Evolutionary conservation across 1,139 yeast species (phyloP), one percentile per base, ranked within the genome.

Genomic region (Maudiozyma humilis): DNA sequence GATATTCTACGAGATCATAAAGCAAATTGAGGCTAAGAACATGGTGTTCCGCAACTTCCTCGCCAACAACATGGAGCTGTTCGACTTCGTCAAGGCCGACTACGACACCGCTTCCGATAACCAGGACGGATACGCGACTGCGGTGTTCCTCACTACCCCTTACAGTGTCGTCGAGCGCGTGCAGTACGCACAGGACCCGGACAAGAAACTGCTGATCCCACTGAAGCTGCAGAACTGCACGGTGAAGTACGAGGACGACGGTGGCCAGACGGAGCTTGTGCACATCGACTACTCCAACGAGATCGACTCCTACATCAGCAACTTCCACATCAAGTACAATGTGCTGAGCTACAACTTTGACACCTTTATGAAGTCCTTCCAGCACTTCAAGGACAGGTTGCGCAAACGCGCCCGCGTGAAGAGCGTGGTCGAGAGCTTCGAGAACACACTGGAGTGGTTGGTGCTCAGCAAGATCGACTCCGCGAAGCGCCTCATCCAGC

Each of bases 1-100:
- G 36, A 62, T 74, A 2, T 52, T 77, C 4, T 72, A 69, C 51
- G 59, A 64, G 5, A 54, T 77, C 45, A 68, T 78, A 48, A 65
- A 54, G 40, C 51, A 45, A 46, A 60, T 55, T 47, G 69, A 57
- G 53, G 56, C 43, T 51, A 65, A 47, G 42, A 55, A 50, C 42
- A 44, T 55, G 38, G 55, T 51, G 2, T 64, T 67, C 45, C 60
- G 60, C 46, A 61, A 57, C 36, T 68, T 65, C 47, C 51, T 67
- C 14, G 42, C 45, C 51, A 62, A 48, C 53, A 63, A 59, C 53
- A 51, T 55, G 55, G 58, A 52, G 25, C 36, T 57, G 36, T 63
- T 59, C 38, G 52, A 59, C 32, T 56, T 53, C 41, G 54, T 52
- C 8, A 54, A 56, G 38, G 46, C 49, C 32, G 47, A 47, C 18